Percentiles rank a stretch among this genome's conserved stretches.
Evolutionary conservation across 441 rosid genomes (phyloP).

Genomic region (Corymbia calophylla): DNA sequence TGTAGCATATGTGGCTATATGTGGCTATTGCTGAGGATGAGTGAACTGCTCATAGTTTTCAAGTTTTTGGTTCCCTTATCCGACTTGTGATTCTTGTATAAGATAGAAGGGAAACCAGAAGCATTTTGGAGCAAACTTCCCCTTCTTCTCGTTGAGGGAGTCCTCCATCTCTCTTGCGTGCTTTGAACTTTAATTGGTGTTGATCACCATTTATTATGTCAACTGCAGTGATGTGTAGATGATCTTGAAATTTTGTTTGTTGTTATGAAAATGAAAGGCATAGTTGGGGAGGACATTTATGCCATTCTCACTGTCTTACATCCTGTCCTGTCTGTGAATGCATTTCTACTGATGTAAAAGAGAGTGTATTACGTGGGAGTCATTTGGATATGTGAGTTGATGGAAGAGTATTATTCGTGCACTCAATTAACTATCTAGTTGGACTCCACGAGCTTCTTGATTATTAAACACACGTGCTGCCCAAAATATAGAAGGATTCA

Average conservation of each 20-base stretch:
- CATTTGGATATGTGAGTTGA: background rate
- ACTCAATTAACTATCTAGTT: background rate
- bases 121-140: background rate
- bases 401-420: background rate
- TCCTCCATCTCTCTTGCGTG: background rate
- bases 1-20: background rate
- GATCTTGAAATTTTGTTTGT: background rate
- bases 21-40: background rate
- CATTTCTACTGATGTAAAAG: background rate
- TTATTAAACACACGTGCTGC: background rate
- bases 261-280: background rate
- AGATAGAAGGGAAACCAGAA: background rate
- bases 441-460: background rate
- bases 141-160: background rate
- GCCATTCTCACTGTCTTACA: background rate
- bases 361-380: background rate
- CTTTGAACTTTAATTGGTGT: background rate
- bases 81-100: background rate
- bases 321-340: background rate
- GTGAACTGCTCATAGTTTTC: background rate
- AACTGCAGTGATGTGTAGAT: background rate
- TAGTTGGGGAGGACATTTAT: background rate
- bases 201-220: background rate
- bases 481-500: background rate
- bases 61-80: background rate